These are phyloP conservation scores for Protomyces inundatus DNA, from an alignment of 1,139 yeast genomes.

Conservation along the genomic window DNA sequence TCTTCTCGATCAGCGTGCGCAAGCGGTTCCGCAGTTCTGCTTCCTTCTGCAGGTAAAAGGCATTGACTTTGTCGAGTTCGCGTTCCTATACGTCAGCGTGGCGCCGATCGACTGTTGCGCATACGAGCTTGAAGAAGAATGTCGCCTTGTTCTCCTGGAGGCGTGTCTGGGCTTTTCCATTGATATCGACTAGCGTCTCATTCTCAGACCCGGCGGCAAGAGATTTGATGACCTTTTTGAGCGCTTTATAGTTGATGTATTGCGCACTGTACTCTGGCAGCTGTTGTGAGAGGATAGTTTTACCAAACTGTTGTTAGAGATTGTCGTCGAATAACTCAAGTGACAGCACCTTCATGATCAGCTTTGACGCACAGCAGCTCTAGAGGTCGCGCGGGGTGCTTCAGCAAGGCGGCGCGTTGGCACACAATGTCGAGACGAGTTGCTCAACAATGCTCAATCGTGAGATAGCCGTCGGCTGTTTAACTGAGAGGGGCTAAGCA, in stretches of 20 bases:
- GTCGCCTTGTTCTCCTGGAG: slow-evolving; percentile 88
- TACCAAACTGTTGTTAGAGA: slow-evolving; percentile 11
- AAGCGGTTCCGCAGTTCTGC: slow-evolving; percentile 49
- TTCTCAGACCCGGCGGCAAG: slow-evolving; percentile 38
- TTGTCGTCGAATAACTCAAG: no score
- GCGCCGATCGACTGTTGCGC: background rate
- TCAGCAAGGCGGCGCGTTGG: no score
- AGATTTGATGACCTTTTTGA: slow-evolving; percentile 57
- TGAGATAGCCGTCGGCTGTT: no score
- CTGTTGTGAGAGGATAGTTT: slow-evolving; percentile 18
- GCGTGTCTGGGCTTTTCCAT: slow-evolving; percentile 46
- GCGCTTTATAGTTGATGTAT: slow-evolving; percentile 77
- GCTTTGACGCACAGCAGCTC: no score
- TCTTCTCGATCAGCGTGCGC: background rate
- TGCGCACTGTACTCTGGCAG: slow-evolving; percentile 22
- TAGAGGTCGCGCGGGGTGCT: no score
- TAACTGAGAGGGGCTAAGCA: no score
- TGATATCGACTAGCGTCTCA: slow-evolving; percentile 17
- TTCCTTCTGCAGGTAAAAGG: slow-evolving; percentile 83
- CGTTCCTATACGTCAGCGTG: slow-evolving; percentile 49
- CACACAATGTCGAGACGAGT: no score
- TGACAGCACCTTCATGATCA: no score
- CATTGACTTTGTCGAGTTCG: slow-evolving; percentile 88
- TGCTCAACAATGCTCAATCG: no score
- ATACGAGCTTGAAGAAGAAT: slow-evolving; percentile 69